These are phyloP conservation scores for Candida sp. DNA, from an alignment of 1,139 yeast genomes.

Conservation along the genomic window DNA sequence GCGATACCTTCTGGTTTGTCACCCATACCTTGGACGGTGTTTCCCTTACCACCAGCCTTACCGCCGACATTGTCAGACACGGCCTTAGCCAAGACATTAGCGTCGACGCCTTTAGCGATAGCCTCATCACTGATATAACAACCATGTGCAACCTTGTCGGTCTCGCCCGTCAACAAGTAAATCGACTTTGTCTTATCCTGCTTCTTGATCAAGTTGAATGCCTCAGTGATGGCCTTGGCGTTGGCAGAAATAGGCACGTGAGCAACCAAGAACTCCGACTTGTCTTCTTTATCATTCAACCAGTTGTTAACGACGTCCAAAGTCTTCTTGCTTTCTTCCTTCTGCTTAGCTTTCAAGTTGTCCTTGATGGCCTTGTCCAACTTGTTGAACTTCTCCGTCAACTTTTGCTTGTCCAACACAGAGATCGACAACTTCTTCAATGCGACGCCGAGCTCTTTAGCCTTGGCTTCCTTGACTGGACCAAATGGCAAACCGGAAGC, in stretches of 20 bases:
- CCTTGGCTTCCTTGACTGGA: constrained; percentile 71
- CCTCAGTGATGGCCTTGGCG: constrained; percentile 95
- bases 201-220: constrained; percentile 82
- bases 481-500: constrained; percentile 67
- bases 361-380: constrained; percentile 90
- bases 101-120: constrained; percentile 72
- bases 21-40: constrained; percentile 97
- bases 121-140: constrained; percentile 83
- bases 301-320: constrained; percentile 78
- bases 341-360: constrained; percentile 84
- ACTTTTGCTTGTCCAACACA: constrained; percentile 75
- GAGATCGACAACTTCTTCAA: constrained; percentile 85
- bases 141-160: constrained; percentile 92
- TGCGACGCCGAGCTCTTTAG: constrained; percentile 84
- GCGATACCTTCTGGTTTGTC: constrained; percentile 72
- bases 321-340: constrained; percentile 84
- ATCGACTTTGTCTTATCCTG: constrained; percentile 77
- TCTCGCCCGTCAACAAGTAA: constrained; percentile 80
- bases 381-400: constrained; percentile 74
- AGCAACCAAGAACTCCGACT: constrained; percentile 62
- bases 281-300: constrained; percentile 53
- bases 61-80: constrained; percentile 89
- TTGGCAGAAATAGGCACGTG: constrained; percentile 77
- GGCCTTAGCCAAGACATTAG: constrained; percentile 71
- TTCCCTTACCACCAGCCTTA: constrained; percentile 98